Conservation (phyloP, 2,329 filamentous ascomycete species). For the Phyllosticta capitalensis region DNA sequence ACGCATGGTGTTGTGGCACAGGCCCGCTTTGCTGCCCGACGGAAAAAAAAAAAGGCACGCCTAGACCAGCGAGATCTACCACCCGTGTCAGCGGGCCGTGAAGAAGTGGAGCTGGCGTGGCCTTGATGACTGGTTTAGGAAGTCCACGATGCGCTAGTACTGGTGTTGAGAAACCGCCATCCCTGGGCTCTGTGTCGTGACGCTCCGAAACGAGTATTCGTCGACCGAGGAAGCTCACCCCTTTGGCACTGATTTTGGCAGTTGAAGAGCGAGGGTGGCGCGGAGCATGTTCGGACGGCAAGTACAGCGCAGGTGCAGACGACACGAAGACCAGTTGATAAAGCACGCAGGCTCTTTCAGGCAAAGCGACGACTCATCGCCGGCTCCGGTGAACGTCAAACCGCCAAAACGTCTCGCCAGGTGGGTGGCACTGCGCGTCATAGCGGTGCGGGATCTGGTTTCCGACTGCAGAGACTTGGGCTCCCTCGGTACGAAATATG, state of each 20-base stretch:
- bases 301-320: background rate
- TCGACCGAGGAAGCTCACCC: background rate
- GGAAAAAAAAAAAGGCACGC: background rate
- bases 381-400: background rate
- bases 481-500: conserved; percentile 1
- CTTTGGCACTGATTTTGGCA: background rate
- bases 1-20: background rate
- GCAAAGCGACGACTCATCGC: background rate
- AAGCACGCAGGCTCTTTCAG: background rate
- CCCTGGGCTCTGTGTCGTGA: background rate
- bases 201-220: background rate
- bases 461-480: conserved; percentile 1
- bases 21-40: background rate
- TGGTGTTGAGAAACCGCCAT: background rate
- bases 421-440: background rate
- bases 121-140: background rate
- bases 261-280: background rate
- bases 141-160: background rate
- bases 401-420: background rate
- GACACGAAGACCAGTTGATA: background rate
- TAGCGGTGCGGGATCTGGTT: conserved; percentile 9
- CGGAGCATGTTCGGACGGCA: background rate
- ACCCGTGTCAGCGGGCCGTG: background rate
- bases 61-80: background rate
- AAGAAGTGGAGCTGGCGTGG: background rate